phyloP scores from a whole-genome alignment of 768 basidiomycete species.

The Boletus reticuloceps region DNA sequence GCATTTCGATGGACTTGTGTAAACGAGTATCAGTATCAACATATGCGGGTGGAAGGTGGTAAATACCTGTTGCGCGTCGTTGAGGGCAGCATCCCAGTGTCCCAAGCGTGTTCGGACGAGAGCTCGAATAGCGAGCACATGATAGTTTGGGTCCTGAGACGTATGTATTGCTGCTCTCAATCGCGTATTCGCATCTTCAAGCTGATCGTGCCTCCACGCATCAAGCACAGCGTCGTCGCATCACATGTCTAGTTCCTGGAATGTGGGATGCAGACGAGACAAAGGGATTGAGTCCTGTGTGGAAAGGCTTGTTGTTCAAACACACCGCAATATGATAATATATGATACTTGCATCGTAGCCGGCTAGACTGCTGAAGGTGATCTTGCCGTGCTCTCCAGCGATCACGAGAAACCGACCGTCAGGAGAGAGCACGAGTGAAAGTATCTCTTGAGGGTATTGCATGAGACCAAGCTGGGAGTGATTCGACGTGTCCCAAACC shows the following conservation, averaged over 20 bases:
- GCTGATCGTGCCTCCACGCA: background rate
- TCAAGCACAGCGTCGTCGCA: background rate
- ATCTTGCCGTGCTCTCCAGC: background rate
- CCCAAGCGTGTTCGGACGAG: background rate
- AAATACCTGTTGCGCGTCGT: constrained; percentile 5
- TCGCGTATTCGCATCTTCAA: background rate
- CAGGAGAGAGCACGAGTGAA: background rate
- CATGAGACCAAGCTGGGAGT: background rate
- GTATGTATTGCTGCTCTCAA: background rate
- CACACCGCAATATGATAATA: too few species aligned
- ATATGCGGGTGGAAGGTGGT: too few species aligned
- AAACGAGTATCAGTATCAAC: too few species aligned
- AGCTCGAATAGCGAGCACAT: constrained; percentile 4
- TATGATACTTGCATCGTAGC: background rate
- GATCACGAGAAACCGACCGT: background rate
- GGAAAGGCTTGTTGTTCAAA: too few species aligned
- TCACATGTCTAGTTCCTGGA: background rate
- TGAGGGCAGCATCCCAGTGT: background rate
- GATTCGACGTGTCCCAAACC: constrained; percentile 1
- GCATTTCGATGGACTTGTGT: too few species aligned
- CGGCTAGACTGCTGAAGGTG: background rate
- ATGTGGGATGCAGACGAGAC: background rate
- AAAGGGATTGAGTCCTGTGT: background rate
- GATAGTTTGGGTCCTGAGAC: background rate
- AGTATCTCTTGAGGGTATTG: background rate